phyloP scores from a whole-genome alignment of 805 yeast species.

The Clavispora santaluciae region DNA sequence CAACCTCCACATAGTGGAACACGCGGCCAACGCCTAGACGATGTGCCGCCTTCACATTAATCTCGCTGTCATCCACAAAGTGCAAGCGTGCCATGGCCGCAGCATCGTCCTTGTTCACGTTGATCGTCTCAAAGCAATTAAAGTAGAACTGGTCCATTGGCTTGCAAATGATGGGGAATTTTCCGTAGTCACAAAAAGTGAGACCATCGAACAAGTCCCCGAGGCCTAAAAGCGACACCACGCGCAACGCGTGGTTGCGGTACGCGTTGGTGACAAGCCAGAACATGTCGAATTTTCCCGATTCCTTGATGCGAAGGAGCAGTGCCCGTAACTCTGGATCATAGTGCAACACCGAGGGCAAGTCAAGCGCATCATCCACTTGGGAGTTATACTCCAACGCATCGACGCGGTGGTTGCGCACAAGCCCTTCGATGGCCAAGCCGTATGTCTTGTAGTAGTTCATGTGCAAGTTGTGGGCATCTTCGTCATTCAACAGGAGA shows the following conservation, averaged over 20 bases:
- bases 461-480: conserved; percentile 67
- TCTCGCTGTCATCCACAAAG: conserved; percentile 83
- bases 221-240: conserved; percentile 70
- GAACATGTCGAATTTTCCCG: conserved; percentile 56
- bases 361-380: conserved; percentile 90
- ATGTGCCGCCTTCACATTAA: conserved; percentile 72
- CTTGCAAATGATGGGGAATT: conserved; percentile 72
- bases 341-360: conserved; percentile 71
- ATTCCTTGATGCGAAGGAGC: conserved; percentile 40
- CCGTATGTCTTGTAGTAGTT: conserved; percentile 85
- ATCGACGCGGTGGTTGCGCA: conserved; percentile 63
- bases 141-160: conserved; percentile 75
- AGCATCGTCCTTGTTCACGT: conserved; percentile 34
- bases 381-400: conserved; percentile 83
- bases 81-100: conserved; percentile 46
- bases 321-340: conserved; percentile 49
- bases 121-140: conserved; percentile 61
- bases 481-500: conserved; percentile 59
- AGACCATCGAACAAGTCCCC: conserved; percentile 95
- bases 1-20: conserved; percentile 71
- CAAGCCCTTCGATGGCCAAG: conserved; percentile 86
- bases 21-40: conserved; percentile 67
- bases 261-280: conserved; percentile 97
- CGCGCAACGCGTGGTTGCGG: conserved; percentile 82
- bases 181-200: conserved; percentile 82